phyloP scores from a whole-genome alignment of 2,329 filamentous ascomycete species.

The Trichophyton simii region DNA sequence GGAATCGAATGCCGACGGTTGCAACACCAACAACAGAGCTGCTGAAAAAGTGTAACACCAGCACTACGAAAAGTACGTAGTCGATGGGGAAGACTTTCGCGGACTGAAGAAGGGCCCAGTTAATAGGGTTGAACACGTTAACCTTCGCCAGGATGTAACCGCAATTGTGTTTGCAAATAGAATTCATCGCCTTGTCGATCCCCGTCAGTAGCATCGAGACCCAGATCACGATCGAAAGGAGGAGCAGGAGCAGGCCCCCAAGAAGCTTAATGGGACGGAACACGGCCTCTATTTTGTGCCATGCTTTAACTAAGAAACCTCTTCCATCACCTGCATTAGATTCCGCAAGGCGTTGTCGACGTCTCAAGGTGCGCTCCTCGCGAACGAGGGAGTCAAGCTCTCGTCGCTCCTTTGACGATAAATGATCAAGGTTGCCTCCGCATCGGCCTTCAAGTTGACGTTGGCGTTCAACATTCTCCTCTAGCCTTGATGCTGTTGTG shows the following conservation, averaged over 20 bases:
- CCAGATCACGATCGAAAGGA: conserved; percentile 65
- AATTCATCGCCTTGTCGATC: conserved; percentile 95
- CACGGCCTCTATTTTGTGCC: conserved; percentile 68
- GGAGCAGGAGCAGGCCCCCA: conserved; percentile 64
- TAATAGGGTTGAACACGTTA: conserved; percentile 89
- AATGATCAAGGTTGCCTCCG: conserved; percentile 57
- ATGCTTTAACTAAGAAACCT: conserved; percentile 58
- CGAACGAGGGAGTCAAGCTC: conserved; percentile 78
- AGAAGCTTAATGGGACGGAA: conserved; percentile 83
- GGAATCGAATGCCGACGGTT: conserved; percentile 80
- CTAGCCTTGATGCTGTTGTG: conserved; percentile 66
- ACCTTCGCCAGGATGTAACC: conserved; percentile 83
- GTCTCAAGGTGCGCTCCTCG: conserved; percentile 83
- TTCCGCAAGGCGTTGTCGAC: conserved; percentile 73
- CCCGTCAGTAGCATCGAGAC: conserved; percentile 88
- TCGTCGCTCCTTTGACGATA: conserved; percentile 73
- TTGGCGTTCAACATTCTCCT: conserved; percentile 81
- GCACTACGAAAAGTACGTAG: conserved; percentile 74
- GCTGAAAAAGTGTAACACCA: conserved; percentile 79
- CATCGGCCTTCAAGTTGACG: conserved; percentile 80
- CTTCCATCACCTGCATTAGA: conserved; percentile 65
- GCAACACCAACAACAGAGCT: conserved; percentile 79
- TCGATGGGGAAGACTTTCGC: conserved; percentile 81
- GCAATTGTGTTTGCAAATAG: conserved; percentile 76
- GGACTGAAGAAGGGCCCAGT: conserved; percentile 73